Base-by-base conservation (phyloP, 2,329 filamentous ascomycete genomes). In the Verticillium longisporum region DNA sequence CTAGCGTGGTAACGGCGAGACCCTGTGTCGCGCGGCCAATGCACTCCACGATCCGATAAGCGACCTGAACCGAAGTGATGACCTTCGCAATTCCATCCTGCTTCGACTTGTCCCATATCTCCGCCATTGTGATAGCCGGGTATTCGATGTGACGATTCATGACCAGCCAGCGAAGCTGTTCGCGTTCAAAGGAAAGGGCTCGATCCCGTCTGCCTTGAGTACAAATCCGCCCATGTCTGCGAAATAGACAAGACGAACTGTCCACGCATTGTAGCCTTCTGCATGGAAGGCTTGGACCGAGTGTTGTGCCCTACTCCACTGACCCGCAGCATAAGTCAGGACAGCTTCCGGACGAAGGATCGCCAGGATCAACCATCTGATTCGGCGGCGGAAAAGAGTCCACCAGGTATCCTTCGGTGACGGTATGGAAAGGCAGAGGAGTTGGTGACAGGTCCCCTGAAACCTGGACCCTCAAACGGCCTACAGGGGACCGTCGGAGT, bases 391-490 rank as follows among this genome's bases (percentile, higher is more conserved):
- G 54, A 63, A 57, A 18, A 65, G 59, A 15, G 21, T 59, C 1
- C n/a, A 50, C 21, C 33, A 37, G 38, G 55, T 64, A 31, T 63
- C 65, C 4, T 57, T 59, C 36, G 45, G 38, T 1, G 64, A 57
- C 15, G 71, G 72, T 14, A 73, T 34, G 56, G 74, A 71, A 15
- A 70, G 66, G 62, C 70, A 69, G 10, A 72, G 64, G 5, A 67
- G 62, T 26, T 26, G 26, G 26, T 26, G 26, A 36, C 34, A 36
- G 34, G 3, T 1, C 34, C 34, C 3, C 34, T 36, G 34, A 36
- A 61, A 31, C 21, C 3, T 26, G 26, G 26, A 26, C 26, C 26
- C 26, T 26, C 3, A 26, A 26, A 26, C 26, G 26, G 26, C 26
- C 26, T 4, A 26, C 26, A 26, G 26, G 26, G 26, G 26, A 4